Evolutionary conservation across 2,329 filamentous ascomycete genomes (phyloP), one percentile per base, ranked within the genome.

Genomic region (Parascedosporium putredinis): DNA sequence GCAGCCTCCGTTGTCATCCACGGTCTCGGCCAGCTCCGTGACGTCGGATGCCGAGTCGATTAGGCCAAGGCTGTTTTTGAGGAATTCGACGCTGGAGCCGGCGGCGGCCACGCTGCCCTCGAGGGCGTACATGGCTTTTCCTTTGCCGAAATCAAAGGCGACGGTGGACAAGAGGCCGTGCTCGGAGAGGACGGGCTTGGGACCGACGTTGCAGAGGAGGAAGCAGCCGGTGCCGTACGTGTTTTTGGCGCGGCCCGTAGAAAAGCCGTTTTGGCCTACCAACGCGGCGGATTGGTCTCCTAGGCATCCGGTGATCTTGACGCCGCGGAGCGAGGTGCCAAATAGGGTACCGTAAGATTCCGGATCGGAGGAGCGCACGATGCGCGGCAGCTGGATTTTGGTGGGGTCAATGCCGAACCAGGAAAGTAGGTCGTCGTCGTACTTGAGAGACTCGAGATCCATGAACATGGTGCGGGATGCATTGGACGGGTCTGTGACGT

Each of bases 381-480:
- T 94, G 60, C 82, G 80, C n/a, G 89, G 89, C 10, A 95, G 71
- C 47, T 77, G 73, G 38, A 94, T 70, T 64, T 90, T 91, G 50
- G 71, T 74, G 46, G 59, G 64, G 59, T 80, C 75, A 54, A 95
- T 76, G 42, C 78, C 79, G 67, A 95, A 95, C 69, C 94, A 95
- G 20, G 79, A 69, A 24, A 95, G 70, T 22, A 95, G 75, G 36
- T 74, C 73, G 50, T 88, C 80, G 62, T 91, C 87, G 66, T 95
- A 95, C 58, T 89, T 66, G 53, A 88, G 74, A 9, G 83, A 90
- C 57, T 81, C 75, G 49, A 95, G 74, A 67, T 95, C 88, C 84
- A 95, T 90, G 66, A 95, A 93, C 88, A 95, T 94, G 53, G 89
- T 95, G 60, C 89, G 75, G 49, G 86, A 90, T 18, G 89, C 89